Evolutionary conservation across 139 green algal species (phyloP).

Genomic region (Chlamydomonas incerta): DNA sequence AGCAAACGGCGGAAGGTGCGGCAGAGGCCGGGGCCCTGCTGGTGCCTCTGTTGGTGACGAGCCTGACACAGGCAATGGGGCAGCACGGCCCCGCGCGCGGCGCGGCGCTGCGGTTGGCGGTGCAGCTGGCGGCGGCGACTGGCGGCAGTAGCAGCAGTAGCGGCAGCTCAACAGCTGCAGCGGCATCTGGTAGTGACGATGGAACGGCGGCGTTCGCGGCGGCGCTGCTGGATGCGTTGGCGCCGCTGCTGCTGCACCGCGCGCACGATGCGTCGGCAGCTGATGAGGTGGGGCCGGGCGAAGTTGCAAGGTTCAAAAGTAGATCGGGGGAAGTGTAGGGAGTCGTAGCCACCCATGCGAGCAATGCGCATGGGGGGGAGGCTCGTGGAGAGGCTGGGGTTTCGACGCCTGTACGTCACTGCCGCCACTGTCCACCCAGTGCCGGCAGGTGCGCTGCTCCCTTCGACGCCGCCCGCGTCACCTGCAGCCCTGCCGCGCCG

Average conservation of each 20-base stretch:
- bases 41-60: neutral
- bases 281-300: neutral
- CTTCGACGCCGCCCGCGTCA: too few relatives aligned
- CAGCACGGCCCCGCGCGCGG: neutral
- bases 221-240: neutral
- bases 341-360: too few relatives aligned
- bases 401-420: too few relatives aligned
- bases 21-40: neutral
- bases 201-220: conserved; percentile 1
- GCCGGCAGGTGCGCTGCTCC: too few relatives aligned
- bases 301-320: too few relatives aligned
- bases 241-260: conserved; percentile 16
- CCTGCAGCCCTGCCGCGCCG: too few relatives aligned
- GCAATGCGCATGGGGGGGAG: too few relatives aligned
- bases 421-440: too few relatives aligned
- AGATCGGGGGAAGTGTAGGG: too few relatives aligned
- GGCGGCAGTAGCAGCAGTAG: too few relatives aligned
- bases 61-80: neutral
- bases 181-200: neutral
- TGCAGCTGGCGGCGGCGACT: neutral
- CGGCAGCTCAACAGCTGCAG: too few relatives aligned
- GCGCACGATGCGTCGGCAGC: neutral
- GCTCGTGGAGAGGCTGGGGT: too few relatives aligned
- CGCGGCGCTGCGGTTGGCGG: conserved; percentile 11
- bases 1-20: neutral